phyloP scores from a whole-genome alignment of 2,329 filamentous ascomycete species.

The Arthrobotrys sphaeroides region DNA sequence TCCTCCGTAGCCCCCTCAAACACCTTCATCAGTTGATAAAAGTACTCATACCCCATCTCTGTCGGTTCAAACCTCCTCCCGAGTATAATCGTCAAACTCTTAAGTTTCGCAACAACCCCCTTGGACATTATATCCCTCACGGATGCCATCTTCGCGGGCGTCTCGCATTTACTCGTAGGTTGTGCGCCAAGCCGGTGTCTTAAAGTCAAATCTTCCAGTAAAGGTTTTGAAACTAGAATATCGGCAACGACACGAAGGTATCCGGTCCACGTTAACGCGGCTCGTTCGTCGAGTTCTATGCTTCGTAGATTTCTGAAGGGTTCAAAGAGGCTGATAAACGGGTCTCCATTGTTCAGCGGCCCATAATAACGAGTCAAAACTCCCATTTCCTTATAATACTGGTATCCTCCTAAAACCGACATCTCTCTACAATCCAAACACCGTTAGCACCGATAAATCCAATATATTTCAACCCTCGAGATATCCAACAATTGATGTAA shows the following conservation, averaged over 20 bases:
- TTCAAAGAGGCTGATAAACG: conserved; percentile 18
- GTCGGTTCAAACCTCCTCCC: conserved; percentile 24
- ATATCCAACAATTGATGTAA: too few species aligned
- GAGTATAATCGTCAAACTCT: conserved; percentile 13
- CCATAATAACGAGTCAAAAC: conserved; percentile 41
- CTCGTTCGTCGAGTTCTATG: conserved; percentile 40
- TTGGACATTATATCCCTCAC: conserved; percentile 4
- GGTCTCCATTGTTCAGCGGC: background rate
- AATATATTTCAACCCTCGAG: too few species aligned
- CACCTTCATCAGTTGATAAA: conserved; percentile 28
- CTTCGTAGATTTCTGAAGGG: conserved; percentile 19
- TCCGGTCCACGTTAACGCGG: conserved; percentile 20
- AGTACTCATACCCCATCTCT: conserved; percentile 40
- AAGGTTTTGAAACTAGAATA: conserved; percentile 30
- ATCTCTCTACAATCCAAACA: conserved; percentile 14
- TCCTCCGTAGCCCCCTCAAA: conserved; percentile 17
- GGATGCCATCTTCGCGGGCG: conserved; percentile 7
- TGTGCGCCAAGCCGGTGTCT: conserved; percentile 22
- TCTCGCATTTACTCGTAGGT: background rate
- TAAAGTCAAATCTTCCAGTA: conserved; percentile 19
- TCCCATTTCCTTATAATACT: conserved; percentile 44
- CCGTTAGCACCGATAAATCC: background rate
- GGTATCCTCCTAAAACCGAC: conserved; percentile 26
- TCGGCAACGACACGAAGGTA: conserved; percentile 29
- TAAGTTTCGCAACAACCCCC: conserved; percentile 21